Conservation (phyloP, 495 filamentous ascomycete genomes). For the Alectoria sarmentosa region DNA sequence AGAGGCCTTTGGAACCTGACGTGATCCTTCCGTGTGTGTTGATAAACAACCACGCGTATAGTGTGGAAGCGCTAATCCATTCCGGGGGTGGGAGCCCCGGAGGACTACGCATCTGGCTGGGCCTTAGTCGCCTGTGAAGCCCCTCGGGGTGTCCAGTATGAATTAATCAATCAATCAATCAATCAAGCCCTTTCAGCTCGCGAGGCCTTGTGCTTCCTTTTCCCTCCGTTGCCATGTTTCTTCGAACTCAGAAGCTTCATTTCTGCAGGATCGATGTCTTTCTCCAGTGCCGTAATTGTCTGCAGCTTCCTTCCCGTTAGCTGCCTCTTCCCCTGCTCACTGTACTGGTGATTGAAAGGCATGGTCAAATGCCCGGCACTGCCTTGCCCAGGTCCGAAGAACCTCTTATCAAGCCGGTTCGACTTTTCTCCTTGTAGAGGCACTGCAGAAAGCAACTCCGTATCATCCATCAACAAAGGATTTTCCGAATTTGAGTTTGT, state of each 20-base stretch:
- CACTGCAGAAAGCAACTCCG: slow-evolving; percentile 28
- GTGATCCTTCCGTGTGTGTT: too few relatives aligned
- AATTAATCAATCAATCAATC: too few relatives aligned
- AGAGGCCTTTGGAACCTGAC: neutral
- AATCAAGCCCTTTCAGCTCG: too few relatives aligned
- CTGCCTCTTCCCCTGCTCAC: slow-evolving; percentile 73
- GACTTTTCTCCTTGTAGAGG: slow-evolving; percentile 58
- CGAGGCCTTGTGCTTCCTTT: slow-evolving; percentile 32
- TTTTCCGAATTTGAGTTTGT: slow-evolving; percentile 29
- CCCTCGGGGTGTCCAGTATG: too few relatives aligned
- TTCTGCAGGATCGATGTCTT: slow-evolving; percentile 76
- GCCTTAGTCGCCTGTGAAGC: too few relatives aligned
- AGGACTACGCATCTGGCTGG: too few relatives aligned
- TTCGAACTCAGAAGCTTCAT: slow-evolving; percentile 62
- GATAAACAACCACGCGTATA: too few relatives aligned
- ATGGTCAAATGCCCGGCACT: slow-evolving; percentile 60
- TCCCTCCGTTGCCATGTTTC: slow-evolving; percentile 90
- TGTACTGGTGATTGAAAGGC: slow-evolving; percentile 82
- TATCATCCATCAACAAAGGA: slow-evolving; percentile 34
- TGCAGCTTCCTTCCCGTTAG: slow-evolving; percentile 78
- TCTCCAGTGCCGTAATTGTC: slow-evolving; percentile 77
- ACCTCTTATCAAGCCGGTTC: slow-evolving; percentile 68
- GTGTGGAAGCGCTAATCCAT: neutral
- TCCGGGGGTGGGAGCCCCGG: neutral
- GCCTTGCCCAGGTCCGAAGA: slow-evolving; percentile 64